Evolutionary conservation across 352 stramenopile species (phyloP).

Genomic region (Phytophthora citricola): DNA sequence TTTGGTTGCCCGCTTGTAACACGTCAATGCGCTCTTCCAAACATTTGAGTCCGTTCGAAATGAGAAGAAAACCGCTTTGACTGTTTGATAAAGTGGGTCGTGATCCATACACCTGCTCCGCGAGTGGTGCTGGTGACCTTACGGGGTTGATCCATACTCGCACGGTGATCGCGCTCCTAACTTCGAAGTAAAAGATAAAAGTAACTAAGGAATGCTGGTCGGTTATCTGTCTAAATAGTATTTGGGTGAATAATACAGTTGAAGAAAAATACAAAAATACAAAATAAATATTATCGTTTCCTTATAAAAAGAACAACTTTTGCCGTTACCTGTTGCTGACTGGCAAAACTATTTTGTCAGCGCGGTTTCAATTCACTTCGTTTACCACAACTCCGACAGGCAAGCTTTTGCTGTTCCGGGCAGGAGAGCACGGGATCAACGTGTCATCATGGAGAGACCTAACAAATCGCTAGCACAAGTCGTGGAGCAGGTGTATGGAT

Average conservation of each 20-base stretch:
- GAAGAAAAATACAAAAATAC: too few species aligned
- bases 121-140: neutral
- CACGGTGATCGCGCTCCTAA: too few species aligned
- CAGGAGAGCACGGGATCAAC: neutral
- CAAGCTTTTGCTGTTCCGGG: neutral
- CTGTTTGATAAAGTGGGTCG: neutral
- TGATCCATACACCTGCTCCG: constrained; percentile 4
- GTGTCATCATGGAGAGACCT: constrained; percentile 1
- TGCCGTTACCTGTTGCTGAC: too few species aligned
- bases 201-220: too few species aligned
- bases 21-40: constrained; percentile 15
- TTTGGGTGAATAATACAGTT: too few species aligned
- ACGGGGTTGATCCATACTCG: neutral
- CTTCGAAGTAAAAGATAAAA: too few species aligned
- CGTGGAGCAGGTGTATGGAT: constrained; percentile 6
- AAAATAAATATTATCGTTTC: too few species aligned
- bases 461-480: neutral
- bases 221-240: too few species aligned
- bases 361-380: neutral
- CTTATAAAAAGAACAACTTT: too few species aligned
- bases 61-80: too few species aligned
- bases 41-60: constrained; percentile 1
- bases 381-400: neutral
- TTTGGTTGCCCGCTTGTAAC: constrained; percentile 17
- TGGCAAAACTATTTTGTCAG: neutral